Evolutionary conservation across 1,284 basidiomycete species (phyloP), one percentile per base, ranked within the genome.

Genomic region (Sparassis latifolia): DNA sequence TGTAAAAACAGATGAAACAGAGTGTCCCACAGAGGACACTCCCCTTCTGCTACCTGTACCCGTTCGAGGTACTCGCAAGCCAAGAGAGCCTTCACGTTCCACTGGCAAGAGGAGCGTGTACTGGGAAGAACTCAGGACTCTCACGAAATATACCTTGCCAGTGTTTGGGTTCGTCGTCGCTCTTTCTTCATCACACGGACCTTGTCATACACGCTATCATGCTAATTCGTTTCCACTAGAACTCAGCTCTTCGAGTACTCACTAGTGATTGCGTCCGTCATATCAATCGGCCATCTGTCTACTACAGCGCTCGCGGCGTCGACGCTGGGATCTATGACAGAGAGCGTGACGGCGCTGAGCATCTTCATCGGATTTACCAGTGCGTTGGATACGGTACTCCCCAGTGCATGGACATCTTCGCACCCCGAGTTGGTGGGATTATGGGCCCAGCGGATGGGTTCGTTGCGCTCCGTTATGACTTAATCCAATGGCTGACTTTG

Each of bases 391-490:
- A 93, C 94, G 0, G 77, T 97, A 60, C 77, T 97, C 0, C 94
- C 94, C 0, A 80, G 88, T 28, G 92, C 94, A 2, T 97, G 92
- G 89, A 94, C 93, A 0, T 91, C 89, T 7, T 68, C 80, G 2
- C 80, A 89, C 39, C 93, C 92, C 0, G 74, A 85, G 7, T 75
- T 92, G 1, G 92, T 97, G 29, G 93, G 93, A 3, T 74, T 97
- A 1, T 96, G 93, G 93, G 74, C 88, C 6, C 92, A 95, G 66
- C 76, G 94, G 55, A 94, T 93, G 89, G 70, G 84, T 86, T 53
- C 50, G 82, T 70, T 48, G 5, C 30, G 12, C 45, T 33, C 38
- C 33, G 4, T n/a, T n/a, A 45, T 47, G 20, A 30, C 38, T 10
- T 32, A 20, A 31, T 33, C 39, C 12, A 46, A 38, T 33, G 10